Conservation (phyloP, 768 basidiomycete species). For the Sarcodon sp. region DNA sequence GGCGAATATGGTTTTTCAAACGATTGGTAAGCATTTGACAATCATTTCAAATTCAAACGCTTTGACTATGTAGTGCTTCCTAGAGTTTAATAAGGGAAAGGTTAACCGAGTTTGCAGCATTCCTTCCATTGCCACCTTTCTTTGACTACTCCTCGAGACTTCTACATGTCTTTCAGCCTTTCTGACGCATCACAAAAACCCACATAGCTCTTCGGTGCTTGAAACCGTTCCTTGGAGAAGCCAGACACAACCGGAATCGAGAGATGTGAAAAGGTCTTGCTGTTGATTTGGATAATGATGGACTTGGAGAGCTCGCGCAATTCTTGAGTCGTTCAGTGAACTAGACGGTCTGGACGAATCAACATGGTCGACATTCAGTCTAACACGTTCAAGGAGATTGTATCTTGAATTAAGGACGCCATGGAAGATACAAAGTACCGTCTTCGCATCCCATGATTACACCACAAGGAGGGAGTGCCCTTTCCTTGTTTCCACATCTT, state of each 20-base stretch:
- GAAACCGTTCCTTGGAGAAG: constrained; percentile 53
- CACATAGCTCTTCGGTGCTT: constrained; percentile 68
- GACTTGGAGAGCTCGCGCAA: constrained; percentile 1
- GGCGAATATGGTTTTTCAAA: too few species aligned
- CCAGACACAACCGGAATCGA: constrained; percentile 58
- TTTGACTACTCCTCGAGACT: constrained; percentile 29
- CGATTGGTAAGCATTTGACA: too few species aligned
- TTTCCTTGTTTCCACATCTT: background rate
- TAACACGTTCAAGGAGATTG: background rate
- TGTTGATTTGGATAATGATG: constrained; percentile 18
- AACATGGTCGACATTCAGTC: background rate
- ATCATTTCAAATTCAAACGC: too few species aligned
- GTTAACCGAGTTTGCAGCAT: constrained; percentile 10
- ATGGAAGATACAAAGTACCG: constrained; percentile 21
- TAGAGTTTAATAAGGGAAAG: background rate
- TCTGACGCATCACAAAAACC: constrained; percentile 76
- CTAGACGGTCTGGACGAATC: constrained; percentile 7
- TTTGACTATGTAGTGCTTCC: too few species aligned
- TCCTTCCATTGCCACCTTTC: constrained; percentile 19
- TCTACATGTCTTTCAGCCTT: constrained; percentile 61
- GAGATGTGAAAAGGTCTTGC: constrained; percentile 36
- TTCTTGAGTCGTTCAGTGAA: constrained; percentile 6
- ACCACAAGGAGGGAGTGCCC: constrained; percentile 4
- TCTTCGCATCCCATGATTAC: constrained; percentile 23
- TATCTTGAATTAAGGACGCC: background rate